Conservation (phyloP, 1,139 yeast genomes). For the Pichia sp. region DNA sequence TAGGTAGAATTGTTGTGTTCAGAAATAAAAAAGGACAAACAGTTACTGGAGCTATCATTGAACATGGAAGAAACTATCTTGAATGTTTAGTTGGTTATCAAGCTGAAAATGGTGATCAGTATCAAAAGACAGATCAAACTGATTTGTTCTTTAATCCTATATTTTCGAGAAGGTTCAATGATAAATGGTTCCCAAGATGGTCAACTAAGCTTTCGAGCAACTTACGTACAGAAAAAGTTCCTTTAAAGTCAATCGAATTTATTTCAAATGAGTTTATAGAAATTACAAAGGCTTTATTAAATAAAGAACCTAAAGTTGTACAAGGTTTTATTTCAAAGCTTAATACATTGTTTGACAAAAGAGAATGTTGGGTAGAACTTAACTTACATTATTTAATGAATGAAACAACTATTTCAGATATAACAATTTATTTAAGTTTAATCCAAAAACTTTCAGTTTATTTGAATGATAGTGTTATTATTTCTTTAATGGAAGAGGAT, state of each 20-base stretch:
- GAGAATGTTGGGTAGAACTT: constrained; percentile 38
- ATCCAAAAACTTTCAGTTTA: constrained; percentile 25
- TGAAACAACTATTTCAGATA: constrained; percentile 46
- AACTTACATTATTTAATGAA: constrained; percentile 41
- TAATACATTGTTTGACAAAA: constrained; percentile 24
- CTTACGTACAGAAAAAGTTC: constrained; percentile 37
- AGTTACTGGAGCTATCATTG: constrained; percentile 36
- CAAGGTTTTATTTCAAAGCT: not conserved
- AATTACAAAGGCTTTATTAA: constrained; percentile 22
- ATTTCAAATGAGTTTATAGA: constrained; percentile 41
- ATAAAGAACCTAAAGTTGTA: not conserved
- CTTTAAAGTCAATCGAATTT: constrained; percentile 43
- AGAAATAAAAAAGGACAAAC: constrained; percentile 39
- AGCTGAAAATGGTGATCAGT: not conserved
- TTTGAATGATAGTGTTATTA: constrained; percentile 25
- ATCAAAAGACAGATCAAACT: not conserved
- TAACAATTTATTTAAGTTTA: constrained; percentile 20
- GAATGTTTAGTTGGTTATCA: constrained; percentile 7
- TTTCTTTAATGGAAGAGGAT: constrained; percentile 36
- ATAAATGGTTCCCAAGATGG: constrained; percentile 29
- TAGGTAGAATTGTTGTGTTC: constrained; percentile 58
- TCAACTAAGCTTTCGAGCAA: constrained; percentile 18
- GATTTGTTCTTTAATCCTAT: constrained; percentile 23
- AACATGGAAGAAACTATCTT: not conserved
- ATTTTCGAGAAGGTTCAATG: constrained; percentile 20